phyloP scores from a whole-genome alignment of 495 filamentous ascomycete genomes.

The Zalerion maritima region DNA sequence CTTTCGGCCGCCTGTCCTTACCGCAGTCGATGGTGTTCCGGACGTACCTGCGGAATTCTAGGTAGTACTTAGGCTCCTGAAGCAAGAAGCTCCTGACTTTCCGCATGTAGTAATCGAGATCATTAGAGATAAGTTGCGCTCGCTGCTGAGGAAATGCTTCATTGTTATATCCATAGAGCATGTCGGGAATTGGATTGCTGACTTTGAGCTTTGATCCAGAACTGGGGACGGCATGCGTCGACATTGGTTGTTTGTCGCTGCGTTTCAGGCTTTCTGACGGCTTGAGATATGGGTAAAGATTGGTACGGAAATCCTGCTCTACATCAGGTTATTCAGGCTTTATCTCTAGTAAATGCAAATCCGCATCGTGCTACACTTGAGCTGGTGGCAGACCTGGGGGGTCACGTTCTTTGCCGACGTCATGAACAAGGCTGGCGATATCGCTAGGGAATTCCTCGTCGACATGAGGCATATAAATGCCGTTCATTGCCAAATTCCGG shows the following conservation, averaged over 20 bases:
- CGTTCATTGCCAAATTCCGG: constrained; percentile 9
- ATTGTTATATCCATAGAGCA: constrained; percentile 12
- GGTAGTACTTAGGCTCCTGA: constrained; percentile 7
- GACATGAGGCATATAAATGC: constrained; percentile 7
- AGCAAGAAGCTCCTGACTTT: constrained; percentile 9
- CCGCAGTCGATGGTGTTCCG: constrained; percentile 14
- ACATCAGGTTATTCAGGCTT: constrained; percentile 6
- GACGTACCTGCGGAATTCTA: constrained; percentile 13
- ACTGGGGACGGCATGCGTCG: constrained; percentile 8
- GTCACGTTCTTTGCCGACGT: constrained; percentile 9
- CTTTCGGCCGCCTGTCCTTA: constrained; percentile 7
- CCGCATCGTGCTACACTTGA: constrained; percentile 6
- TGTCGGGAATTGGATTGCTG: constrained; percentile 11
- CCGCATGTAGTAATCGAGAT: constrained; percentile 11
- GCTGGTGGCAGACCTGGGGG: constrained; percentile 9
- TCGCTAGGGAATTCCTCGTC: constrained; percentile 8
- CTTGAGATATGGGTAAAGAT: constrained; percentile 8
- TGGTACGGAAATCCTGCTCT: constrained; percentile 6
- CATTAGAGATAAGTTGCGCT: no score
- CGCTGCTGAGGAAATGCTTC: constrained; percentile 4
- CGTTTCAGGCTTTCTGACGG: no score
- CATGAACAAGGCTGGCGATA: constrained; percentile 8
- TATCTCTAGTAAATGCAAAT: constrained; percentile 5
- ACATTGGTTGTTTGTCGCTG: constrained; percentile 9
- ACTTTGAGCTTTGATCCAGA: constrained; percentile 10